phyloP scores from a whole-genome alignment of 2,329 filamentous ascomycete species.

The Ceratocystis albifundus region DNA sequence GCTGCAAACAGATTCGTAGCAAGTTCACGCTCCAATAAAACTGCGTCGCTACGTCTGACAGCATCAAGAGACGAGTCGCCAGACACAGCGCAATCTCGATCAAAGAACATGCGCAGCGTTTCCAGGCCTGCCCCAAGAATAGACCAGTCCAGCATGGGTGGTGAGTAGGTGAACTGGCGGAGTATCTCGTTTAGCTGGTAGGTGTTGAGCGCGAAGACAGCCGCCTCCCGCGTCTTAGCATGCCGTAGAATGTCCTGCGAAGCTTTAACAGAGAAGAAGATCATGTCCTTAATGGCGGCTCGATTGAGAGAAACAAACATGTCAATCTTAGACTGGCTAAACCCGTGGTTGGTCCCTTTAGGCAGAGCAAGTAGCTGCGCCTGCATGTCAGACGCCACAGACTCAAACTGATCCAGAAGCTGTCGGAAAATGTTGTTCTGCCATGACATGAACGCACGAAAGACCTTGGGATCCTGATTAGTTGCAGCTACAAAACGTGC shows the following conservation, averaged over 20 bases:
- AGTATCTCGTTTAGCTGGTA: conserved; percentile 43
- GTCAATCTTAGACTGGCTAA: conserved; percentile 38
- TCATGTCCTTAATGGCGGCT: conserved; percentile 41
- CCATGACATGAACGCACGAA: conserved; percentile 39
- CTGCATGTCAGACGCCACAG: conserved; percentile 44
- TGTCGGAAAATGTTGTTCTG: conserved; percentile 47
- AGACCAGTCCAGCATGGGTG: conserved; percentile 36
- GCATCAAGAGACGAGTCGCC: neutral
- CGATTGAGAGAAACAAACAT: conserved; percentile 43
- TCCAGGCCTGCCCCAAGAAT: conserved; percentile 37
- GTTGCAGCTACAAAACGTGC: conserved; percentile 46
- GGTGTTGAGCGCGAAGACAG: conserved; percentile 40
- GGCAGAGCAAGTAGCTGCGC: conserved; percentile 43
- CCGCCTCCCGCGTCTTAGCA: conserved; percentile 36
- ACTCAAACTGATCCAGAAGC: conserved; percentile 46
- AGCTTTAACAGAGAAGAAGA: conserved; percentile 38
- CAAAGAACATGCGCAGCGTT: conserved; percentile 39
- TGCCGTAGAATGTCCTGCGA: conserved; percentile 42
- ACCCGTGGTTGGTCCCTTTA: conserved; percentile 32
- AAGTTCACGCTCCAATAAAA: conserved; percentile 39
- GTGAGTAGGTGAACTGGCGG: conserved; percentile 35
- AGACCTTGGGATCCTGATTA: conserved; percentile 35
- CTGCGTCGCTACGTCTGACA: conserved; percentile 9
- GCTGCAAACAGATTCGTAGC: conserved; percentile 39
- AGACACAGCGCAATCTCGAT: conserved; percentile 29